These are phyloP conservation scores for Camelina hispida DNA, from an alignment of 345 rosid species.

Conservation along the genomic window DNA sequence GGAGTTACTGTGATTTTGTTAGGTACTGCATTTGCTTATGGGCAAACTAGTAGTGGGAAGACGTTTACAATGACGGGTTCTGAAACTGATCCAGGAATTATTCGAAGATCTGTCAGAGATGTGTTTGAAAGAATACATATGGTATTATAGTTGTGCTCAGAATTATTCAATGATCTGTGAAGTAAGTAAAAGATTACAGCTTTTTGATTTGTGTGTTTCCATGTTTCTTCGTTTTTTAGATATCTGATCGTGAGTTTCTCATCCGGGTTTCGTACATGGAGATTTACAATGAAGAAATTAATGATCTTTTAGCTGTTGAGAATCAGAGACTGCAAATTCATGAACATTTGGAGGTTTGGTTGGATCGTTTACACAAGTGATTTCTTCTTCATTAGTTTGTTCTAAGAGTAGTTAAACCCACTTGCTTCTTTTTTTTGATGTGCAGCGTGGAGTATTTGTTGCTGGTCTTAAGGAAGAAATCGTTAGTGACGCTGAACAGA, in stretches of 20 bases:
- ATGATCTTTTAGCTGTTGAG: slow-evolving; percentile 79
- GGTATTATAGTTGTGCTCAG: slow-evolving; percentile 43
- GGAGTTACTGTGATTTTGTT: slow-evolving; percentile 2
- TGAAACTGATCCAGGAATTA: slow-evolving; percentile 71
- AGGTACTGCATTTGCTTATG: slow-evolving; percentile 98
- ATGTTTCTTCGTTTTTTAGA: slow-evolving; percentile 49
- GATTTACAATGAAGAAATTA: slow-evolving; percentile 92
- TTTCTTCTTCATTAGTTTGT: slow-evolving; percentile 17
- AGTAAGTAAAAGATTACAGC: background rate
- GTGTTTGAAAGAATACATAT: slow-evolving; percentile 59
- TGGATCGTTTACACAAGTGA: slow-evolving; percentile 25
- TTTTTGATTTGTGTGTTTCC: slow-evolving; percentile 32
- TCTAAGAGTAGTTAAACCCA: slow-evolving; percentile 16
- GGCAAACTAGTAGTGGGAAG: slow-evolving; percentile 98
- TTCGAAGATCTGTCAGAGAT: slow-evolving; percentile 76
- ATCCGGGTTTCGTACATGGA: slow-evolving; percentile 96
- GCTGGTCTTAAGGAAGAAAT: slow-evolving; percentile 91
- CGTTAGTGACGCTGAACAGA: slow-evolving; percentile 82
- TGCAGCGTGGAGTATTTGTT: slow-evolving; percentile 86
- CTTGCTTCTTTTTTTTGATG: slow-evolving; percentile 34
- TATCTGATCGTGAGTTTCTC: slow-evolving; percentile 83
- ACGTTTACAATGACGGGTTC: slow-evolving; percentile 98
- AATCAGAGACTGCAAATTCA: slow-evolving; percentile 87
- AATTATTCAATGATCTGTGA: background rate
- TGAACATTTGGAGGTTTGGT: slow-evolving; percentile 94